Percentiles rank a stretch among this genome's conserved stretches.
Evolutionary conservation across 148 eudicot species (phyloP).

Genomic region (Linanthus parryae): DNA sequence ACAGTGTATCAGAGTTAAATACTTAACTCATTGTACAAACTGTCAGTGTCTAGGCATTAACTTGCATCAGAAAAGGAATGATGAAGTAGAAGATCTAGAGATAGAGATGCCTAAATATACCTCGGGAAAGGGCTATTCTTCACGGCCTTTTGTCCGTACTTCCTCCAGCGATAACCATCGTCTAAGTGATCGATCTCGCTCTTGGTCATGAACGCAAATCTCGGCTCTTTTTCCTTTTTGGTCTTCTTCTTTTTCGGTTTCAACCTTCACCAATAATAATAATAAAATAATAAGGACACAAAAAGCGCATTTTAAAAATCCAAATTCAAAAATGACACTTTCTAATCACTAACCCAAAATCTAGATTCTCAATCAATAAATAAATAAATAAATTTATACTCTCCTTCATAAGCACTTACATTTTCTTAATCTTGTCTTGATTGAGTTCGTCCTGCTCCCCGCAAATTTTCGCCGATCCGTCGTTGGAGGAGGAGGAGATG

Average conservation of each 20-base stretch:
- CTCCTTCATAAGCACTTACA: conserved; percentile 19
- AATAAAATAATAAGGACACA: conserved; percentile 2
- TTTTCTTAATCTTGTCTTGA: conserved; percentile 43
- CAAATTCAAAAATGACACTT: background rate
- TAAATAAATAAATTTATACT: no score
- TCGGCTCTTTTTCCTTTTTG: conserved; percentile 62
- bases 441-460: conserved; percentile 22
- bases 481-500: conserved; percentile 57
- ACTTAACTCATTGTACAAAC: no score
- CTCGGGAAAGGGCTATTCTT: conserved; percentile 93
- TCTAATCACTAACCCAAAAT: background rate
- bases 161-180: conserved; percentile 97
- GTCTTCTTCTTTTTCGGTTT: conserved; percentile 74
- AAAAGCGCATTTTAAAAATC: background rate
- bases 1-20: no score
- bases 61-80: no score
- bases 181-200: conserved; percentile 89
- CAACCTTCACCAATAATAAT: conserved; percentile 26
- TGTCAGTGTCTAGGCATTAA: no score
- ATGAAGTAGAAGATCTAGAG: no score
- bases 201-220: conserved; percentile 90
- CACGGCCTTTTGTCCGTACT: conserved; percentile 95
- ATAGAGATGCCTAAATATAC: conserved; percentile 27
- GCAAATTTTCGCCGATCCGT: conserved; percentile 22
- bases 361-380: background rate